Percentiles rank a stretch among this genome's conserved stretches.
These are phyloP conservation scores for Syzygium aromaticum DNA, from an alignment of 345 rosid genomes.

Conservation along the genomic window DNA sequence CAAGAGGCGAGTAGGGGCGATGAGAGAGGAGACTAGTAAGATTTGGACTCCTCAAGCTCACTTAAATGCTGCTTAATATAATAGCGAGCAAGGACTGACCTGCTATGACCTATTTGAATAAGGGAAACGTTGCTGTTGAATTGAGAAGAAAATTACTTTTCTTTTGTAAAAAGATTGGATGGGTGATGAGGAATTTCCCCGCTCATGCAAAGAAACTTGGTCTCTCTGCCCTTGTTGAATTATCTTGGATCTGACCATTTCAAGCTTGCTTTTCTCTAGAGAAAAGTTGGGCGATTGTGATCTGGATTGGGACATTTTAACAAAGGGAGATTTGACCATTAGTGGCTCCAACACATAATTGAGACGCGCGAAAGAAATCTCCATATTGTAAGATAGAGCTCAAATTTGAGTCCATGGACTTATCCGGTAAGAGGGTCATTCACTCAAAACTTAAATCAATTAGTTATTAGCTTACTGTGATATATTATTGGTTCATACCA, in stretches of 20 bases:
- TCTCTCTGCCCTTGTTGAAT: background rate
- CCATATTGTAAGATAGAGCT: background rate
- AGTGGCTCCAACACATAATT: background rate
- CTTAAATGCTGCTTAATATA: background rate
- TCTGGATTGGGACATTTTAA: background rate
- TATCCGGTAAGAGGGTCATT: fast-evolving
- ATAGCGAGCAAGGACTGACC: background rate
- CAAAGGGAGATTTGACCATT: background rate
- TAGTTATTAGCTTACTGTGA: background rate
- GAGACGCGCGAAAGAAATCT: background rate
- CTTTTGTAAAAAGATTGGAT: background rate
- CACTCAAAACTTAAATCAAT: background rate
- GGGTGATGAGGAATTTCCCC: background rate
- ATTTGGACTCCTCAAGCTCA: background rate
- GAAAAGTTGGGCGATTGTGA: background rate
- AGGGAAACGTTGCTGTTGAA: background rate
- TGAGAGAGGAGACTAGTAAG: background rate
- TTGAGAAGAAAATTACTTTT: background rate
- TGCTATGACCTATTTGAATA: background rate
- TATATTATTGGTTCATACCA: background rate
- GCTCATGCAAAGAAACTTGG: background rate
- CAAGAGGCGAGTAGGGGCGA: no score
- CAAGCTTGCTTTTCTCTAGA: background rate
- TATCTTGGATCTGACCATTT: background rate
- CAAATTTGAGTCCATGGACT: background rate